phyloP scores from a whole-genome alignment of 106 monocot genomes.

The Agapanthus africanus region DNA sequence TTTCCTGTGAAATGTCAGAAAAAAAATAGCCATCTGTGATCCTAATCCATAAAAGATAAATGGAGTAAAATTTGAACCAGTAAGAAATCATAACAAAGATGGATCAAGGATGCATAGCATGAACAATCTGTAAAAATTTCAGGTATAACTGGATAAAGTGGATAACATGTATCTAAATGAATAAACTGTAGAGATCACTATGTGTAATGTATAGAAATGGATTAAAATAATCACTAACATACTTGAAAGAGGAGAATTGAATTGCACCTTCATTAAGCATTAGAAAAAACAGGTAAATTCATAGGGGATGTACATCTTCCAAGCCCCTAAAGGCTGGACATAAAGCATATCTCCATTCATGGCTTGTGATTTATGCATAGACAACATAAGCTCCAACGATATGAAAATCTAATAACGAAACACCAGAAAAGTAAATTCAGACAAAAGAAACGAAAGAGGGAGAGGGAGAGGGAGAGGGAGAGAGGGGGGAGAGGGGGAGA shows the following conservation, averaged over 20 bases:
- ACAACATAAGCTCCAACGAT: too few species aligned
- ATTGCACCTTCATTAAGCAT: neutral
- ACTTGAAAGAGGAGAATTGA: neutral
- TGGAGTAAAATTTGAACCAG: neutral
- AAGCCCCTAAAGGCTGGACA: too few species aligned
- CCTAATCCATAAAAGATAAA: neutral
- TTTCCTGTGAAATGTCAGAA: constrained; percentile 57
- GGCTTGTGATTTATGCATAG: too few species aligned
- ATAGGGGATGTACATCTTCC: neutral
- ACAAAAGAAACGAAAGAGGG: too few species aligned
- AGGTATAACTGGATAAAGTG: neutral
- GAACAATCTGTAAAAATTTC: neutral
- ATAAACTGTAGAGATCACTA: neutral
- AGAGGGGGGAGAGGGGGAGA: too few species aligned
- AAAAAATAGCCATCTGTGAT: neutral
- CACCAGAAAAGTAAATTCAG: too few species aligned
- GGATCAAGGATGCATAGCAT: neutral
- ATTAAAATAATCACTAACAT: neutral
- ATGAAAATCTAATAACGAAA: too few species aligned
- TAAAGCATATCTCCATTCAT: too few species aligned
- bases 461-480: too few species aligned
- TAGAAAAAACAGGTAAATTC: neutral
- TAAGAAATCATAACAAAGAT: neutral
- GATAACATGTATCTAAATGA: neutral
- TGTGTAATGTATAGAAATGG: neutral